Evolutionary conservation across 106 monocot species (phyloP).

Genomic region (Platanthera zijinensis): DNA sequence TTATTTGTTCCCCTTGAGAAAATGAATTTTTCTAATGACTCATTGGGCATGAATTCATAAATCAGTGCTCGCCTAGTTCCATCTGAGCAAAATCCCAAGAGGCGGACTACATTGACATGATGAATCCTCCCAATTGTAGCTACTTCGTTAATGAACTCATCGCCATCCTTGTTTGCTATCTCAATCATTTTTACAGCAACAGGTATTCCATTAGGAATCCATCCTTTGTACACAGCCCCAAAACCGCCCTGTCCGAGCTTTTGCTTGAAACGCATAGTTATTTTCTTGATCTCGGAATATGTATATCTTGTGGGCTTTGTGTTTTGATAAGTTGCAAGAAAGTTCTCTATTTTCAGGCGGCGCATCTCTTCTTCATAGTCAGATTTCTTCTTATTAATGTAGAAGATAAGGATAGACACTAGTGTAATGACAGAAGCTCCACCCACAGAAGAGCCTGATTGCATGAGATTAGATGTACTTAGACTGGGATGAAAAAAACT

Average conservation of each 20-base stretch:
- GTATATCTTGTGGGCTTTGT: constrained; percentile 33
- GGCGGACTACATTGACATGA: constrained; percentile 42
- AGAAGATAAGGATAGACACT: not conserved
- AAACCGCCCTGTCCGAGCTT: constrained; percentile 43
- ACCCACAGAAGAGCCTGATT: not conserved
- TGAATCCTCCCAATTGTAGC: constrained; percentile 35
- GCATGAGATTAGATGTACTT: not conserved
- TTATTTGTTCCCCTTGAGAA: not conserved
- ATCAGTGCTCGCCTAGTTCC: constrained; percentile 9
- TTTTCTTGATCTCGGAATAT: constrained; percentile 24
- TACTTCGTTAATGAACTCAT: constrained; percentile 53
- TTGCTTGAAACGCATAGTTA: constrained; percentile 28
- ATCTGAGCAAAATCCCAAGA: constrained; percentile 45
- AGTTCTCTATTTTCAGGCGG: constrained; percentile 26
- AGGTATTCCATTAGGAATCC: constrained; percentile 25
- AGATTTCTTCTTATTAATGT: not conserved
- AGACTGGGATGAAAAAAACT: not conserved
- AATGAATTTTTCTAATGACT: constrained; percentile 7
- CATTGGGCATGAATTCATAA: constrained; percentile 12
- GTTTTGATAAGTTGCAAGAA: constrained; percentile 24
- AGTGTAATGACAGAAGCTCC: not conserved
- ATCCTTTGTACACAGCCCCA: constrained; percentile 35
- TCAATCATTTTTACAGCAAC: constrained; percentile 37
- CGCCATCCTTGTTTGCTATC: constrained; percentile 22
- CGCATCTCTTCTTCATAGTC: constrained; percentile 17